A percentile compares a stretch with the other conserved stretches of the same genome.
Evolutionary conservation across 352 stramenopile genomes (phyloP).

Genomic region (Globisporangium rhizosaccharum): DNA sequence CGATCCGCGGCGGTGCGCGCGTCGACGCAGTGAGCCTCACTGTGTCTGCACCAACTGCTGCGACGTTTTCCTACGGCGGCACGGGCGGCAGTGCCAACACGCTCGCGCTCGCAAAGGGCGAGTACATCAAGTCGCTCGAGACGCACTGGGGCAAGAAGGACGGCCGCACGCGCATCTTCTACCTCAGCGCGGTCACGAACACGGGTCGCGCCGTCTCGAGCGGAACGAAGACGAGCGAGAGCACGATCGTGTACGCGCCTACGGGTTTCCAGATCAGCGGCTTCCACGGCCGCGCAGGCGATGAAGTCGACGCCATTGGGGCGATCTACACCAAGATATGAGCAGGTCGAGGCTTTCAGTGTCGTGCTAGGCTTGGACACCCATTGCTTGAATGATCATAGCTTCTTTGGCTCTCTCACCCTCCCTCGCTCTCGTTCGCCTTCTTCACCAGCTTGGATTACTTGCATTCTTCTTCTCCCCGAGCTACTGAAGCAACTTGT

Average conservation of each 20-base stretch:
- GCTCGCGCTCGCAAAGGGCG: conserved; percentile 28
- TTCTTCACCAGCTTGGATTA: too few relatives aligned
- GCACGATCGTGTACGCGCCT: conserved; percentile 24
- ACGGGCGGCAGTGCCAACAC: conserved; percentile 25
- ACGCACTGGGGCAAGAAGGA: conserved; percentile 40
- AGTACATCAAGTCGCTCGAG: conserved; percentile 44
- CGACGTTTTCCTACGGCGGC: conserved; percentile 31
- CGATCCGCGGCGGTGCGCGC: conserved; percentile 22
- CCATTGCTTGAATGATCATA: too few relatives aligned
- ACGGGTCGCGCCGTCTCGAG: conserved; percentile 20
- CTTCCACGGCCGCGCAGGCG: conserved; percentile 38
- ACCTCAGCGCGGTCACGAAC: conserved; percentile 35
- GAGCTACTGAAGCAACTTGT: too few relatives aligned
- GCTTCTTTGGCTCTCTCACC: too few relatives aligned
- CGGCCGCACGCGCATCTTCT: conserved; percentile 35
- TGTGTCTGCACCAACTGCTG: conserved; percentile 10
- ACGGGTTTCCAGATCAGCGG: conserved; percentile 37
- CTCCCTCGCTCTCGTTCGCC: too few relatives aligned
- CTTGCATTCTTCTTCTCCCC: too few relatives aligned
- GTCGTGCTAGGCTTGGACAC: too few relatives aligned
- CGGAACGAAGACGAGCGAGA: conserved; percentile 29
- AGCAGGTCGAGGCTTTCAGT: not conserved
- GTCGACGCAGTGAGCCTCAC: conserved; percentile 39
- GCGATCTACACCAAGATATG: conserved; percentile 42
- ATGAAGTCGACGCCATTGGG: conserved; percentile 37